Evolutionary conservation across 176 grass and related monocot genomes (phyloP), one percentile per base, ranked within the genome.

Genomic region (Oryza punctata): DNA sequence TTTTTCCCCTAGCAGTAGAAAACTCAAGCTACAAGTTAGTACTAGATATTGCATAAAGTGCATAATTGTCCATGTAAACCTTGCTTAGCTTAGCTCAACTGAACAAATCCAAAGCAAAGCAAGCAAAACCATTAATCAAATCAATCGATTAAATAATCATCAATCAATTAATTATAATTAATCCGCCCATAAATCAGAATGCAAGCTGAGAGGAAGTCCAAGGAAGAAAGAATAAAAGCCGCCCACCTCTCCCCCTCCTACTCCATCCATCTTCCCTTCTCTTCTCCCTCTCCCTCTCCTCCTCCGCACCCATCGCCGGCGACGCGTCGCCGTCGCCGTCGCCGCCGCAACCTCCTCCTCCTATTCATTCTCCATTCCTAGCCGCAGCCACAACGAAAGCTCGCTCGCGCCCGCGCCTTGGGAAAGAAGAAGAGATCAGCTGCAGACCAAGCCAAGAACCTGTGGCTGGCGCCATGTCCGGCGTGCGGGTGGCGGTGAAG

Each of bases 231-330:
- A 70, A 57, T 32, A 52, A 57, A 81, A 85, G 41, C 77, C 38
- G 32, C 65, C 71, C 82, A 66, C 66, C 72, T 57, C 67, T 66
- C 72, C 59, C 12, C 65, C 68, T 75, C 73, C 78, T 78, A 85
- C 77, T 77, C 88, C 72, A 89, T 70, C 82, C 82, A 76, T 80
- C 78, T 81, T 79, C 78, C 44, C 54, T 81, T 70, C 10, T 60
- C 12, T 4, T 60, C 12, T 4, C 65, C 5, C 6, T 8, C 37
- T 38, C 33, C 33, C 33, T 49, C 0, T 12, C 38, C 5, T 18
- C 25, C 25, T 37, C 5, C 45, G 60, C 60, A 19, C 63, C 40
- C 66, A 65, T 3, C 69, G 29, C 84, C 63, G 70, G 61, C 61
- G 63, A 61, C 63, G 69, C 61, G 63, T 24, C n/a, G 21, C 57